Percentiles rank a stretch among this genome's conserved stretches.
Evolutionary conservation across 257 asterid genomes (phyloP).

Genomic region (Eucommia ulmoides): DNA sequence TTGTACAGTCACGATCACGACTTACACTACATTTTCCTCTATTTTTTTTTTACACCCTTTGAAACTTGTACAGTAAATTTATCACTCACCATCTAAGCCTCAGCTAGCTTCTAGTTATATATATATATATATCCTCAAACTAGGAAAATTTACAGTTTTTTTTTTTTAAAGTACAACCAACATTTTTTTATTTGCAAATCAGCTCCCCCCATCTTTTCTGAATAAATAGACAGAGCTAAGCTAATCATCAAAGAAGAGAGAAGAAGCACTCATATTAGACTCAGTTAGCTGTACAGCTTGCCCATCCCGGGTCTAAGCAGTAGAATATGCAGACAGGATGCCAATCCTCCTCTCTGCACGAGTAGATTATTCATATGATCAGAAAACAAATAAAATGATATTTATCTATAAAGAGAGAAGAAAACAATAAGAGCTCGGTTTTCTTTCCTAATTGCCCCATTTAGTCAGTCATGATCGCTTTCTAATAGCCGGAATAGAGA

Average conservation of each 20-base stretch:
- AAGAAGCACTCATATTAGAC: conserved; percentile 28
- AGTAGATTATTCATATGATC: too few relatives aligned
- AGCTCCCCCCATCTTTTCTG: conserved; percentile 17
- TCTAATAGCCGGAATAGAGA: too few relatives aligned
- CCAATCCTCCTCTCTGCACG: conserved; percentile 75
- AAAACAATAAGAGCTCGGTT: too few relatives aligned
- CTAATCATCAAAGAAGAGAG: conserved; percentile 12
- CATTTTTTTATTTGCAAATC: conserved; percentile 23
- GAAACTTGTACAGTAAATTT: neutral
- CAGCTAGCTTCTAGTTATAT: conserved; percentile 32
- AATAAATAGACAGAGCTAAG: conserved; percentile 16
- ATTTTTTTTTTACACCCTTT: neutral
- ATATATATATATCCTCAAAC: conserved; percentile 14
- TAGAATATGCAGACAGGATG: conserved; percentile 29
- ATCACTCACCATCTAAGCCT: conserved; percentile 9
- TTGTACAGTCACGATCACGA: neutral
- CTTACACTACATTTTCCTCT: neutral
- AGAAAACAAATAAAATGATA: too few relatives aligned
- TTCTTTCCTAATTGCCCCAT: too few relatives aligned
- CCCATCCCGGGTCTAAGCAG: conserved; percentile 19
- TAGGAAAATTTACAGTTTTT: conserved; percentile 38
- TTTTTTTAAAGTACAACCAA: conserved; percentile 39
- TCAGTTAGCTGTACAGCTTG: conserved; percentile 60
- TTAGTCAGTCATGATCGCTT: too few relatives aligned
- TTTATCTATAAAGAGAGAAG: too few relatives aligned